Percentiles rank a stretch among this genome's conserved stretches.
These are phyloP conservation scores for Rachicladosporium sp. DNA, from an alignment of 2,329 filamentous ascomycete species.

Conservation along the genomic window DNA sequence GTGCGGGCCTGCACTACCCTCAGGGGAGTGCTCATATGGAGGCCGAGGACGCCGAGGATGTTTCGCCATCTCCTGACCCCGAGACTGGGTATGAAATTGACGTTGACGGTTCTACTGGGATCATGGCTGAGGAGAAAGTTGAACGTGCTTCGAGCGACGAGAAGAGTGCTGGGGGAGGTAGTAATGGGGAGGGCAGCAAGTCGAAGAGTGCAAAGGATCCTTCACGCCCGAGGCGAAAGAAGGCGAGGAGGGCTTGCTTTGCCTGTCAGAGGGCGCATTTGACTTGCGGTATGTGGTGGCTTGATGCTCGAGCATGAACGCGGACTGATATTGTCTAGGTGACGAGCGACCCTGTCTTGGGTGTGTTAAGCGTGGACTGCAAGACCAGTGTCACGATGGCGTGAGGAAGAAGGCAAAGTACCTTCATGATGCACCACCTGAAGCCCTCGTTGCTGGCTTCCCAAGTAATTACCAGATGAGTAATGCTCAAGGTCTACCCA, in stretches of 20 bases:
- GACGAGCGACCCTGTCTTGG: constrained; percentile 89
- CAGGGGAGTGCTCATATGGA: no score
- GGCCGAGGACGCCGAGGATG: constrained; percentile 31
- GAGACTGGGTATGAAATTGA: constrained; percentile 9
- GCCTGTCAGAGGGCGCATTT: constrained; percentile 94
- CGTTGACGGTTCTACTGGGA: constrained; percentile 27
- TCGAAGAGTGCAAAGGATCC: constrained; percentile 63
- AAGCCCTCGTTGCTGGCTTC: constrained; percentile 77
- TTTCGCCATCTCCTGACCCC: constrained; percentile 35
- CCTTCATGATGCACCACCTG: constrained; percentile 85
- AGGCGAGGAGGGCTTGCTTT: constrained; percentile 88
- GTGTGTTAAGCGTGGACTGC: constrained; percentile 85
- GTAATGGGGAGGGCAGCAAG: constrained; percentile 22
- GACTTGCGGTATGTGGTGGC: constrained; percentile 74
- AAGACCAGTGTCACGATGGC: constrained; percentile 86
- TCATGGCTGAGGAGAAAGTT: constrained; percentile 32
- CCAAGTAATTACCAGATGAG: constrained; percentile 48
- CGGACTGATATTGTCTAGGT: constrained; percentile 42
- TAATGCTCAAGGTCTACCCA: no score
- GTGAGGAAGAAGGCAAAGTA: constrained; percentile 99
- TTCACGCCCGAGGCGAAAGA: constrained; percentile 78
- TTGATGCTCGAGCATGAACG: constrained; percentile 1
- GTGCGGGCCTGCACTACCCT: not conserved
- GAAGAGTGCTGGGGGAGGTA: constrained; percentile 22
- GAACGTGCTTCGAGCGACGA: constrained; percentile 28